A percentile compares a stretch with the other conserved stretches of the same genome.
Evolutionary conservation across 2,329 filamentous ascomycete species (phyloP).

Genomic region (Diplocarpon mali): DNA sequence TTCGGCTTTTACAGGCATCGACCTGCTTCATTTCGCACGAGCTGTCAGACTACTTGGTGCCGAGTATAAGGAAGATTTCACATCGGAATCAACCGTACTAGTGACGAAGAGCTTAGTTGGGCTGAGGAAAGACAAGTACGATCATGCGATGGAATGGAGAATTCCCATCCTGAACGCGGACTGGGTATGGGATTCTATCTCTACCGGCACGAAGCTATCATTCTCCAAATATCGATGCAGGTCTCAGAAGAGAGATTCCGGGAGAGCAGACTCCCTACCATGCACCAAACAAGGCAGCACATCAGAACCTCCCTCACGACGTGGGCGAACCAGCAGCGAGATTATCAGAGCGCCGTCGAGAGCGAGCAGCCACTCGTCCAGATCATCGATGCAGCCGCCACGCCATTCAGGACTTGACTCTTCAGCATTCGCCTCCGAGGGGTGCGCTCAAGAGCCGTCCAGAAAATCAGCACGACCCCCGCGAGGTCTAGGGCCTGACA

Average conservation of each 20-base stretch:
- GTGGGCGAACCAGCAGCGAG: conserved; percentile 8
- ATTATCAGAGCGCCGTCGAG: not conserved
- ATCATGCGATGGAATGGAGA: conserved; percentile 60
- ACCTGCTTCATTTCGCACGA: conserved; percentile 75
- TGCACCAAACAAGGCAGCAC: conserved; percentile 3
- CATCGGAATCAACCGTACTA: conserved; percentile 60
- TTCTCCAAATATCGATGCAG: conserved; percentile 35
- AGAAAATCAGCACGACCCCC: not conserved
- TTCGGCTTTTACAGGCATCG: conserved; percentile 72
- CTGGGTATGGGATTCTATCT: conserved; percentile 80
- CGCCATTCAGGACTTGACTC: not conserved
- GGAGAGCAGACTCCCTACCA: conserved; percentile 14
- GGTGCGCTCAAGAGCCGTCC: not conserved
- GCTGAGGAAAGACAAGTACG: conserved; percentile 63
- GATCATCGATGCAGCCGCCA: conserved; percentile 5
- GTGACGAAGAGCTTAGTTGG: conserved; percentile 40
- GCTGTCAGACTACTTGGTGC: conserved; percentile 67
- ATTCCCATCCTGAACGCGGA: conserved; percentile 71
- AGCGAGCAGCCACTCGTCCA: conserved; percentile 8
- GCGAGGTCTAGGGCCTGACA: conserved; percentile 8
- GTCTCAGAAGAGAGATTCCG: conserved; percentile 16
- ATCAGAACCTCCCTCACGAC: not conserved
- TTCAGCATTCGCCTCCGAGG: not conserved
- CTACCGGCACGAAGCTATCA: conserved; percentile 39
- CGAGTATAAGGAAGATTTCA: conserved; percentile 68